Percentiles rank a stretch among this genome's conserved stretches.
Conservation (phyloP, 164 flowering plant species). For the Piper longum region DNA sequence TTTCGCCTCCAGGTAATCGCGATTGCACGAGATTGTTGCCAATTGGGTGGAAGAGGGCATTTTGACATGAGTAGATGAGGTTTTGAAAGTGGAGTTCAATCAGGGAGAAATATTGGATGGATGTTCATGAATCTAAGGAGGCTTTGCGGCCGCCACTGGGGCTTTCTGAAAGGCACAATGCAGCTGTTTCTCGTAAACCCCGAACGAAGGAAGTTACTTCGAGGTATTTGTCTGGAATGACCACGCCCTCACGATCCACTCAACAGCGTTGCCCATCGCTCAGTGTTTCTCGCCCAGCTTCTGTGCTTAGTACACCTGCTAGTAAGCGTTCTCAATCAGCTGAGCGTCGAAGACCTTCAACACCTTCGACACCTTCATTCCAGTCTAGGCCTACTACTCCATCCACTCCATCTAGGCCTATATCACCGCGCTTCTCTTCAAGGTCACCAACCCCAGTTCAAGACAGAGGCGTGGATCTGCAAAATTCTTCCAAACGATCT, state of each 20-base stretch:
- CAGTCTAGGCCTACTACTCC: conserved; percentile 23
- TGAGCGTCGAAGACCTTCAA: conserved; percentile 63
- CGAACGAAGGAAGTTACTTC: conserved; percentile 42
- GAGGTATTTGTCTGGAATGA: conserved; percentile 35
- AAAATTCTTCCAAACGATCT: conserved; percentile 25
- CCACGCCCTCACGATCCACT: conserved; percentile 34
- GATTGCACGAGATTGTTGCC: no score
- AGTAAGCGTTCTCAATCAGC: conserved; percentile 67
- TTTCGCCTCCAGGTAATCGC: no score
- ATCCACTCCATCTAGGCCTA: conserved; percentile 42
- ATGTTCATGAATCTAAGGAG: conserved; percentile 42
- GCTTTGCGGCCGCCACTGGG: conserved; percentile 42
- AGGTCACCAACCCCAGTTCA: conserved; percentile 51
- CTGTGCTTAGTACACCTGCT: conserved; percentile 17
- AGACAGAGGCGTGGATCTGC: conserved; percentile 33
- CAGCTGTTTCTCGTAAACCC: conserved; percentile 15
- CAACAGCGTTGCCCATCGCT: conserved; percentile 68
- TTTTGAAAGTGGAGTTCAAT: neutral
- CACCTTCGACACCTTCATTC: conserved; percentile 4
- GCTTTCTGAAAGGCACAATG: conserved; percentile 41
- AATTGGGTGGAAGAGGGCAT: no score
- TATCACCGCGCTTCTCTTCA: conserved; percentile 54
- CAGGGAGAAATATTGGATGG: conserved; percentile 36
- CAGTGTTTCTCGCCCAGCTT: conserved; percentile 23
- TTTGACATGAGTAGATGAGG: neutral